Base-by-base conservation (phyloP, 208 protist species). In the Porcisia deanei region DNA sequence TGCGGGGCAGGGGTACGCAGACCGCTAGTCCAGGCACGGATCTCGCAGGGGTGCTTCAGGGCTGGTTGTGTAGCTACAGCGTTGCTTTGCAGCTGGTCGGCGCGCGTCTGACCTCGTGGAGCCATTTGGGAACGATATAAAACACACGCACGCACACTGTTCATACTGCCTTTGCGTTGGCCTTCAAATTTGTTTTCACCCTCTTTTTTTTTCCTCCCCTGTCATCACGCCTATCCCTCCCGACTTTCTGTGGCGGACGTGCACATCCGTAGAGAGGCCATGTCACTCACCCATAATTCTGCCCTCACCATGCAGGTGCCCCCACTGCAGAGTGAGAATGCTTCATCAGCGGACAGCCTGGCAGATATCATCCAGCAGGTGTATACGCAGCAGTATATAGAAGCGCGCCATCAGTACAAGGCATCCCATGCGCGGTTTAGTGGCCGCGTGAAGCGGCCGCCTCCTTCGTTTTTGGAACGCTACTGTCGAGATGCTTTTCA, bases 341-440 rank as follows among this genome's bases (percentile, higher is more conserved):
- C 43, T 1, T 55, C 54, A 30, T 57, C 75, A 16, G 53, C 39
- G 18, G 45, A 57, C 14, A 59, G 39, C 49, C 70, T 76, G 30
- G 43, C 78, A 39, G 34, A 22, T 14, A 20, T 52, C 47, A 41
- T 77, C 34, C 70, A 79, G 77, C 69, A 59, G 8, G 52, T 30
- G 34, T 78, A 71, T 39, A 58, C 64, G 65, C 73, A 72, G 59
- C 73, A 65, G 65, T 82, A 81, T 65, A 54, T 59, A 20, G 67
- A 80, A 30, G 78, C 78, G 25, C 77, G 77, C 3, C n/a, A 73
- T 22, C 63, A 77, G 69, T 81, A 81, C 71, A 64, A 75, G 52
- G 70, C 76, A n/a, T 73, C 77, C 30, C 78, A 78, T 39, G 77
- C 74, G n/a, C 80, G 68, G 37, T 84, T 75, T 73, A 82, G 72